These are phyloP conservation scores for Cryptococcus hybrid DNA, from an alignment of 1,284 basidiomycete species.

Conservation along the genomic window DNA sequence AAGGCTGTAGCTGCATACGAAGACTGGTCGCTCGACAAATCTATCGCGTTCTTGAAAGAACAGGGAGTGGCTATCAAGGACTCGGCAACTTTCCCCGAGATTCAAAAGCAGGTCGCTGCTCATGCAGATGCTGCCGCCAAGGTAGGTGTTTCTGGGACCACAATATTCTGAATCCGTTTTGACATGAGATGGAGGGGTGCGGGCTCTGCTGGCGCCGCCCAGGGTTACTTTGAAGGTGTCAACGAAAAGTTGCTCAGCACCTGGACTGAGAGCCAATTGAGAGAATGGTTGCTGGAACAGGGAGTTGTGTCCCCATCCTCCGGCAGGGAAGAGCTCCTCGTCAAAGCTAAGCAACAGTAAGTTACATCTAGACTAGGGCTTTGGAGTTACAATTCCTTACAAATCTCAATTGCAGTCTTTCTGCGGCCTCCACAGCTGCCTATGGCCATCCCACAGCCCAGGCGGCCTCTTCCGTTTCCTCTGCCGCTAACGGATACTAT, in stretches of 20 bases:
- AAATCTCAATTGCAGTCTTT: constrained; percentile 52
- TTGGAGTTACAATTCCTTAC: neutral
- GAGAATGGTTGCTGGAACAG: constrained; percentile 80
- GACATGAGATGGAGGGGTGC: constrained; percentile 26
- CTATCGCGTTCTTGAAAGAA: constrained; percentile 67
- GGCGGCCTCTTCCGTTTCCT: constrained; percentile 50
- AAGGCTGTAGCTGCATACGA: constrained; percentile 54
- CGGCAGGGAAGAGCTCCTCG: constrained; percentile 71
- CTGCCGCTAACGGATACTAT: constrained; percentile 56
- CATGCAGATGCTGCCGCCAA: constrained; percentile 54
- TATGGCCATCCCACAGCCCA: constrained; percentile 51
- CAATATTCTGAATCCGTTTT: neutral
- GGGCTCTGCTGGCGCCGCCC: constrained; percentile 64
- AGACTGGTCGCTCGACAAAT: constrained; percentile 63
- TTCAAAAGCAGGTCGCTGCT: constrained; percentile 56
- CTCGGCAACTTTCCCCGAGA: constrained; percentile 44
- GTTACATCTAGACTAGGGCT: constrained; percentile 11
- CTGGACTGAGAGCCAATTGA: constrained; percentile 79
- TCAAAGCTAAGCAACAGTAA: constrained; percentile 68
- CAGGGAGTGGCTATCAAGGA: constrained; percentile 64
- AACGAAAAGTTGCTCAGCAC: constrained; percentile 51
- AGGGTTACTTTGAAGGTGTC: constrained; percentile 62
- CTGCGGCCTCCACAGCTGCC: constrained; percentile 55
- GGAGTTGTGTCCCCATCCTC: constrained; percentile 78
- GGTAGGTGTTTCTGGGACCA: constrained; percentile 10